Base-by-base conservation (phyloP, 2,329 filamentous ascomycete species). In the Arthrobotrys conoides region DNA sequence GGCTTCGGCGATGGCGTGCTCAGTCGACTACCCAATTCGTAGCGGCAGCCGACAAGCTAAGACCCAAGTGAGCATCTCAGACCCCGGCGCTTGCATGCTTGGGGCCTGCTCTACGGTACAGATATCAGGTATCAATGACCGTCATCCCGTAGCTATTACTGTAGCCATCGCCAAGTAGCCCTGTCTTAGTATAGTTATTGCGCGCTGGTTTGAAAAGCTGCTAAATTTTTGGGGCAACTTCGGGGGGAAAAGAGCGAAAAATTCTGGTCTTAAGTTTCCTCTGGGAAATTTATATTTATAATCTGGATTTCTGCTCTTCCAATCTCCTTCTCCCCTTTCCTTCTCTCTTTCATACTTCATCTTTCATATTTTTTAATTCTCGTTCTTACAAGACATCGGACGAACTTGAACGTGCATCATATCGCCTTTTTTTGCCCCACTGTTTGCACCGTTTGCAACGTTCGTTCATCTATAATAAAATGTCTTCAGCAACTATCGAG, bases 401-500 rank as follows among this genome's bases (percentile, higher is more conserved):
- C 72, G 72, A 70, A 59, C 4, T 41, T 18, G 38, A 41, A 41
- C 38, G 20, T 70, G 65, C 65, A 61, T 41, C 22, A 27, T 51
- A 65, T 36, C 44, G 30, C 41, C 38, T n/a, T 55, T 30, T 30
- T 55, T 41, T 53, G 33, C 49, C 48, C 51, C 41, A 53, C 36
- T 48, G 57, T 41, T 53, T 65, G 44, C 48, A 46, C 3, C 5
- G 48, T 53, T 53, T 48, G 44, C 48, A 46, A 5, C 5, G 48
- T 53, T 53, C 38, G 33, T 44, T 53, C n/a, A 36, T 12, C 38
- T 41, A 66, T 71, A 71, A 76, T 49, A 61, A n/a, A 51, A 75
- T 70, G 76, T 51, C 72, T 24, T 69, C 71, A 14, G 22, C 87
- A 86, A 87, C 87, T 81, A 88, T 87, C 82, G 81, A 85, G 83